Evolutionary conservation across 768 basidiomycete genomes (phyloP).

Genomic region (Lactifluus rugatus): DNA sequence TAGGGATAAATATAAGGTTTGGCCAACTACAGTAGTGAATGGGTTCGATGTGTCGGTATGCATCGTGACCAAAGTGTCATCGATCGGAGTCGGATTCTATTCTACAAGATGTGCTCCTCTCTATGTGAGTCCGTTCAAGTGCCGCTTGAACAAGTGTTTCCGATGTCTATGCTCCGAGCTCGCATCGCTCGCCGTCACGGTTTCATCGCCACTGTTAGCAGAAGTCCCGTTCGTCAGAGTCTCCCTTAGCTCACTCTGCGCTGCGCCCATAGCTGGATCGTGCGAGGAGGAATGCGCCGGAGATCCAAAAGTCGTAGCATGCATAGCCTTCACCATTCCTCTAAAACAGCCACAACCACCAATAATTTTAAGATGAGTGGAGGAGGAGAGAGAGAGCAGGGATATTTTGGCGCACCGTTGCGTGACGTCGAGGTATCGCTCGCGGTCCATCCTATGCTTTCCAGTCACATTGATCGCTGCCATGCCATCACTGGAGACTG

Average conservation of each 20-base stretch:
- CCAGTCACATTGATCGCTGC: not conserved
- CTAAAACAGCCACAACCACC: not conserved
- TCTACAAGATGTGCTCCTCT: no score
- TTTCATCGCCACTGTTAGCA: not conserved
- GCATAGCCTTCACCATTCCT: not conserved
- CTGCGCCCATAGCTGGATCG: not conserved
- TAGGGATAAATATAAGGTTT: no score
- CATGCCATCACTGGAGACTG: not conserved
- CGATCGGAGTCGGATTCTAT: no score
- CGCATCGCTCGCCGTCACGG: not conserved
- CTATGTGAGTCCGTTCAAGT: not conserved
- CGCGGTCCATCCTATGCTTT: not conserved
- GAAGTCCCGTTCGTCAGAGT: not conserved
- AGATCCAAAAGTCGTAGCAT: not conserved
- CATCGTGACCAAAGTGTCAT: no score
- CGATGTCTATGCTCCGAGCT: not conserved
- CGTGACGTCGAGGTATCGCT: conserved; percentile 6
- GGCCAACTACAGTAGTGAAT: no score
- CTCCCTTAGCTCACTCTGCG: not conserved
- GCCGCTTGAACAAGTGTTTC: not conserved
- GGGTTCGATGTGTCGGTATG: no score
- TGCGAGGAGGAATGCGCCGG: no score
- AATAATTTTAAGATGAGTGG: no score
- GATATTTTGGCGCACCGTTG: not conserved
- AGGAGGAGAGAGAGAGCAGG: not conserved